Base-by-base conservation (phyloP, 345 rosid species). In the Arabidopsis suecica region DNA sequence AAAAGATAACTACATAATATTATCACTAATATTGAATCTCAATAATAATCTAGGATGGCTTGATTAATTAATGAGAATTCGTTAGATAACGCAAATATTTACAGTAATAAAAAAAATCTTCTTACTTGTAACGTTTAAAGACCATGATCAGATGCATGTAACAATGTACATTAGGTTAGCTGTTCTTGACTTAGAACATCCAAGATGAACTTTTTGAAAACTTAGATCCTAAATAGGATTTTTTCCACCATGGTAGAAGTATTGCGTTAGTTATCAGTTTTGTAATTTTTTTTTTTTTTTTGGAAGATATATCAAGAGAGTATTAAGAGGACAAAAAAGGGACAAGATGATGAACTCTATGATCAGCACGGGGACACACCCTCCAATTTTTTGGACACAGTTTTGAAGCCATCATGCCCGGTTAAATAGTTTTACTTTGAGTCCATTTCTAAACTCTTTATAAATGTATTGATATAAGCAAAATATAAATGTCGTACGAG, bases 391-490 rank as follows among this genome's bases (percentile, higher is more conserved):
- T 50, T 38, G 22, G 65, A 58, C 3, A 41, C 42, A 58, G 3
- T 20, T 57, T 33, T 20, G 14, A 12, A 48, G 40, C 50, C 50
- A 71, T 71, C 5, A 49, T 49, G 9, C 40, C 48, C 51, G 32
- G 60, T 38, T 37, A 49, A 9, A 36, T 25, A 9, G 0, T 50
- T 48, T n/a, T 36, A 23, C 1, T 36, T 22, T 23, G 58, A 71
- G 37, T 36, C 45, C 20, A 38, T n/a, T 20, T 48, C n/a, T n/a
- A 48, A 23, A 23, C 30, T 36, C 10, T 23, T 61, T 60, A 4
- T 38, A 25, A 23, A 36, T 71, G 47, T 71, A 59, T 34, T 59
- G 49, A 38, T 70, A 70, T 5, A 11, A 51, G 9, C 3, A 23
- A 36, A 23, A 32, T 56, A 69, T 20, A 59, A 4, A 50, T 22